phyloP scores from a whole-genome alignment of 495 filamentous ascomycete genomes.

The Paragyromitra xinjiangensis region DNA sequence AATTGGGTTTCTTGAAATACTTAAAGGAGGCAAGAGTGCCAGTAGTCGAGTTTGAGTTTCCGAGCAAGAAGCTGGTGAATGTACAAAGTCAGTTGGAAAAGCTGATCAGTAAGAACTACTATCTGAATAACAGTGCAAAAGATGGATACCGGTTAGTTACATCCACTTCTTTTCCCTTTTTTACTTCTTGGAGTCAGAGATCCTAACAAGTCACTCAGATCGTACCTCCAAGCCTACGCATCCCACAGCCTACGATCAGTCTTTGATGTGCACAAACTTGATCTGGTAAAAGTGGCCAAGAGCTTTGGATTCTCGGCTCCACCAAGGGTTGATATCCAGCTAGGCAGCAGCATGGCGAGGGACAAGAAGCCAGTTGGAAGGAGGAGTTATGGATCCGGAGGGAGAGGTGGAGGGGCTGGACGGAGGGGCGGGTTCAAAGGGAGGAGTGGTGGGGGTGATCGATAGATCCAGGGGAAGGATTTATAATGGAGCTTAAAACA shows the following conservation, averaged over 20 bases:
- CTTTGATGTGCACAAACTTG: slow-evolving; percentile 92
- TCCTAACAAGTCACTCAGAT: slow-evolving; percentile 59
- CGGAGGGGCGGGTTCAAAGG: slow-evolving; percentile 15
- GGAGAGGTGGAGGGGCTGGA: background rate
- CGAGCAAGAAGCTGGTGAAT: slow-evolving; percentile 87
- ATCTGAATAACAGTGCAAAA: slow-evolving; percentile 83
- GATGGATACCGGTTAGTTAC: slow-evolving; percentile 64
- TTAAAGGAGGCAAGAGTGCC: slow-evolving; percentile 92
- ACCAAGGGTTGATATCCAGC: slow-evolving; percentile 87
- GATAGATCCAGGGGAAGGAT: background rate
- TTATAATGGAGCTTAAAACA: background rate
- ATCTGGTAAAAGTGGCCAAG: slow-evolving; percentile 92
- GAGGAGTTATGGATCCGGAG: slow-evolving; percentile 73
- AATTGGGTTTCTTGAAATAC: slow-evolving; percentile 90
- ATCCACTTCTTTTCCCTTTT: background rate
- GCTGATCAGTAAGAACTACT: slow-evolving; percentile 93
- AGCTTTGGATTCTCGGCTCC: slow-evolving; percentile 88
- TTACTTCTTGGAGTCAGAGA: no score
- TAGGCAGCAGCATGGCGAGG: slow-evolving; percentile 85
- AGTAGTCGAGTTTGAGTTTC: slow-evolving; percentile 95
- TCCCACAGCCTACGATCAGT: slow-evolving; percentile 88
- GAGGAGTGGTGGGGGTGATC: slow-evolving; percentile 20
- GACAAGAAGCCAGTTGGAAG: slow-evolving; percentile 83
- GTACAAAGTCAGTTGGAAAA: slow-evolving; percentile 96
- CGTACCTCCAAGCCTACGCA: slow-evolving; percentile 94